These are phyloP conservation scores for Keithomyces neogunnii DNA, from an alignment of 2,329 filamentous ascomycete genomes.

Conservation along the genomic window DNA sequence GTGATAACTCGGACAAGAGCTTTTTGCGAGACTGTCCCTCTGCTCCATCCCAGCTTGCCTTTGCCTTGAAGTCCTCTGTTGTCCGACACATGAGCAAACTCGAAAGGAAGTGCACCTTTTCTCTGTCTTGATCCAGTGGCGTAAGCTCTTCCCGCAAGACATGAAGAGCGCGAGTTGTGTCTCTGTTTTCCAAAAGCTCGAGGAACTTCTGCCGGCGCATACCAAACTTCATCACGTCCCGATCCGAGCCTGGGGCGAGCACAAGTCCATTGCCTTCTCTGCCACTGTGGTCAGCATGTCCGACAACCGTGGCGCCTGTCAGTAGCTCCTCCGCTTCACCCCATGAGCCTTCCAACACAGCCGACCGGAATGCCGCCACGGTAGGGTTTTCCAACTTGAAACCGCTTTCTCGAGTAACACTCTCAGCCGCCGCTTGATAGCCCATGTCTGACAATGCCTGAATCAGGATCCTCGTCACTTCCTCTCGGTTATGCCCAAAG, in stretches of 20 bases:
- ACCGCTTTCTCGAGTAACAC: conserved; percentile 72
- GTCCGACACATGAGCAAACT: conserved; percentile 85
- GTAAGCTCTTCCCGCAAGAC: conserved; percentile 86
- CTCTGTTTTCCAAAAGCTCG: conserved; percentile 71
- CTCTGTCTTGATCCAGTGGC: conserved; percentile 70
- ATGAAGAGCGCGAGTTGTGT: conserved; percentile 64
- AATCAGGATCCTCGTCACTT: conserved; percentile 86
- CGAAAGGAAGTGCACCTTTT: conserved; percentile 73
- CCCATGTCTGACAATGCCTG: conserved; percentile 86
- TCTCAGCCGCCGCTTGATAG: conserved; percentile 67
- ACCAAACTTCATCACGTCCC: conserved; percentile 75
- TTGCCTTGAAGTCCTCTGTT: conserved; percentile 63
- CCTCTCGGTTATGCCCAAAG: conserved; percentile 81
- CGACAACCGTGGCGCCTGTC: conserved; percentile 38
- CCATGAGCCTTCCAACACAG: conserved; percentile 78
- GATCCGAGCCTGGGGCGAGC: conserved; percentile 66
- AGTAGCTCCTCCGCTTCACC: conserved; percentile 74
- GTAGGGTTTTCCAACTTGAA: conserved; percentile 78
- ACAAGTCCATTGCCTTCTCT: conserved; percentile 52
- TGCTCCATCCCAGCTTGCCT: conserved; percentile 81
- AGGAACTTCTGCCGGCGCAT: conserved; percentile 92
- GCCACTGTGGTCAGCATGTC: conserved; percentile 22
- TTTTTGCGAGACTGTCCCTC: conserved; percentile 63
- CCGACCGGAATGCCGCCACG: conserved; percentile 76
- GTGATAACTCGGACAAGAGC: conserved; percentile 75